phyloP scores from a whole-genome alignment of 257 asterid genomes.

The Ocimum tenuiflorum region DNA sequence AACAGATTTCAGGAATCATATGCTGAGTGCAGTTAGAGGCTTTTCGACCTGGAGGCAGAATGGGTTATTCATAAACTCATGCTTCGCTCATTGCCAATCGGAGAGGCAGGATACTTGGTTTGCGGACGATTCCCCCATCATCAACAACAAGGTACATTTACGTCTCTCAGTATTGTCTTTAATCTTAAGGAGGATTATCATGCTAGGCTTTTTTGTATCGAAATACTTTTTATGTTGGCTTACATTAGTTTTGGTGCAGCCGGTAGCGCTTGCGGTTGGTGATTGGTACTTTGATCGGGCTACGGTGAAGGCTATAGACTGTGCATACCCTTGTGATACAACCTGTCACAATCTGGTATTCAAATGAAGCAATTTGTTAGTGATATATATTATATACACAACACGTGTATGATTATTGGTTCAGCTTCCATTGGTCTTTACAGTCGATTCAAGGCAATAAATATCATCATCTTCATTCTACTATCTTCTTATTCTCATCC shows the following conservation, averaged over 20 bases:
- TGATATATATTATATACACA: too few species aligned
- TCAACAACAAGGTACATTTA: conserved; percentile 65
- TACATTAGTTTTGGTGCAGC: too few species aligned
- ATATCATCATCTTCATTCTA: too few species aligned
- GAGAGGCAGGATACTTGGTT: conserved; percentile 98
- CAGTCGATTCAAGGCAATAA: too few species aligned
- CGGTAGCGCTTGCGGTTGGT: conserved; percentile 74
- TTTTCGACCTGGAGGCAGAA: conserved; percentile 41
- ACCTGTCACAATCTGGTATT: conserved; percentile 90
- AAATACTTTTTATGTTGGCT: too few species aligned
- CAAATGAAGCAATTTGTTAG: conserved; percentile 40
- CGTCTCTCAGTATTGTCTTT: too few species aligned
- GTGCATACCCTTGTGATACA: conserved; percentile 86
- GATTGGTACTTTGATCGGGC: conserved; percentile 81
- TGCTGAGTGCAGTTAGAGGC: conserved; percentile 50
- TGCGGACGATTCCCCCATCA: conserved; percentile 58
- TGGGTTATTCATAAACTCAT: conserved; percentile 80
- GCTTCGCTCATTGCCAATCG: conserved; percentile 94
- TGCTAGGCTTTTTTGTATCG: too few species aligned
- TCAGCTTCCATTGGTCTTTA: too few species aligned
- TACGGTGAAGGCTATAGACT: conserved; percentile 51
- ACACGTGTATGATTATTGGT: too few species aligned
- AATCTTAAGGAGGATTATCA: too few species aligned
- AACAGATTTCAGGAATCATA: conserved; percentile 58
- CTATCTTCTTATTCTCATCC: too few species aligned